Evolutionary conservation across 352 stramenopile species (phyloP), one percentile per base, ranked within the genome.

Genomic region (Phytophthora sp.): DNA sequence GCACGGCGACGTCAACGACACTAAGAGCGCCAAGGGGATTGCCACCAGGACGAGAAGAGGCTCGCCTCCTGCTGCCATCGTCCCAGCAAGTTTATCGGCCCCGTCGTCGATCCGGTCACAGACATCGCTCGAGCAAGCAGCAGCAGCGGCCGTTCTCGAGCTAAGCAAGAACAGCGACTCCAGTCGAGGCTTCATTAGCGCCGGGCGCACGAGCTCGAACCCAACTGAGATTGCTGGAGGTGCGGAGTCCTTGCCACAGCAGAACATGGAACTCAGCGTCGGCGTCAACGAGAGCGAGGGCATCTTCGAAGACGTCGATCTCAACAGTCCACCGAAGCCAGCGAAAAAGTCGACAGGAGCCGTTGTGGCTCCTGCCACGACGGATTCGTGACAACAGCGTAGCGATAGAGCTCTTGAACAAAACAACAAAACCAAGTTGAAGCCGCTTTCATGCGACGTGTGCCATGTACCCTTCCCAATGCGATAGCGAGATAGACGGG

Each of bases 211-310:
- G 31, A 63, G 23, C 15, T 26, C 20, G 5, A 64, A 57, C 18
- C 15, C 52, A 18, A 55, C 20, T 10, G 59, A 63, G 31, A 5
- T 62, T 6, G 20, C 26, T 30, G n/a, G 56, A 5, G 34, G 26
- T 17, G 32, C 44, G 8, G 24, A 37, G 5, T 2, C 55, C 18
- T 8, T 41, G 11, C n/a, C 24, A 17, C 27, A 27, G 20, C 45
- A 39, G 15, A 39, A 66, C 38, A 46, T 60, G 54, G 45, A 32
- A 34, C 20, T 72, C 20, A 65, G 30, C 27, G 41, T 53, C n/a
- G 38, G 53, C 1, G 53, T 89, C 20, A 74, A 87, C 32, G 73
- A 78, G 57, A 89, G 79, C 55, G 79, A 89, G 30, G 75, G 69
- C 12, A 73, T 88, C 39, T 74, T 84, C 38, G 64, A 88, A 13